Base-by-base conservation (phyloP, 306 rosid genomes). In the Echinosophora koreensis region DNA sequence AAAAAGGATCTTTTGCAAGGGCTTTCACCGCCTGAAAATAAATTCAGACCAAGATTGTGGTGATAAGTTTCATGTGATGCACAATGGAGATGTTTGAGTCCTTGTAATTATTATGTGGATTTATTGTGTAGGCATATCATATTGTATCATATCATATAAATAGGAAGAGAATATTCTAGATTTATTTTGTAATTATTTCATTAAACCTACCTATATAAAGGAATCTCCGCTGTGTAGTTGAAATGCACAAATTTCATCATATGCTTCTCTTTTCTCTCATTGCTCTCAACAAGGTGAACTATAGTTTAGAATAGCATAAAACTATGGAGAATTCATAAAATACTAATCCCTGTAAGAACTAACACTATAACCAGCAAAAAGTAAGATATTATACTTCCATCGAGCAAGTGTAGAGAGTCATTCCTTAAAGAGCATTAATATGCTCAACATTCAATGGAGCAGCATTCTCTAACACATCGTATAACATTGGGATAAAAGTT, bases 1-100 rank as follows among this genome's bases (percentile, higher is more conserved):
- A 88, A 68, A 13, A 58, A 34, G 96, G 91, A 66, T 49, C 87
- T 72, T 87, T 92, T 0, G 97, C 92, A 42, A 95, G 92, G 69
- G 65, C 78, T 77, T 87, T 89, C 55, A 95, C 92, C 27, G 82
- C 91, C 97, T 92, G 83, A 18, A 79, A 79, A 75, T 14, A 52
- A 78, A 79, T 66, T 15, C 30, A 56, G 30, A 55, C 41, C 27
- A 58, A 54, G 9, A 78, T 5, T 71, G n/a, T 52, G 22, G 12
- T 44, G 8, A 27, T 50, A 42, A 65, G 42, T 75, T 81, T 37
- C 79, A 56, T 8, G 63, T 14, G 51, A 63, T 64, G 68, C 32
- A 46, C 66, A 54, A 28, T 39, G 61, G 18, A 8, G 54, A 47
- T 30, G 32, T 30, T 30, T 2, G 32, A 3, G 3, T 30, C 32